These are phyloP conservation scores for Bacidia rubella DNA, from an alignment of 495 filamentous ascomycete species.

Conservation along the genomic window DNA sequence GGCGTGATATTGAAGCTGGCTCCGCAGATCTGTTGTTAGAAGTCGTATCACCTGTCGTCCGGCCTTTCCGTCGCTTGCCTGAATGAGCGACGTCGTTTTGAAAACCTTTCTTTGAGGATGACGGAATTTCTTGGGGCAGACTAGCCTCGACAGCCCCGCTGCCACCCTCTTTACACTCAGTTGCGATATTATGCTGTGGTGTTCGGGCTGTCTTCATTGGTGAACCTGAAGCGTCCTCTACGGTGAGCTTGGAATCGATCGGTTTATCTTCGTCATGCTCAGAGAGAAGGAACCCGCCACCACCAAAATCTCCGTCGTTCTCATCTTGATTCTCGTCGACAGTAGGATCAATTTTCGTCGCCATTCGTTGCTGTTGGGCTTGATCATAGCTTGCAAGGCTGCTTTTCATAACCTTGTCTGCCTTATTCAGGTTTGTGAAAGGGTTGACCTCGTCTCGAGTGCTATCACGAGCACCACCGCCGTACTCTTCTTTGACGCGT, in stretches of 20 bases:
- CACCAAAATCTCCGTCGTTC: constrained; percentile 29
- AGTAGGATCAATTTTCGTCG: constrained; percentile 36
- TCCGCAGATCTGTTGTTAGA: no score
- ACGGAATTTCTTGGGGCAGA: no score
- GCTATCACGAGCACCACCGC: constrained; percentile 28
- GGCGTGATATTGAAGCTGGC: constrained; percentile 18
- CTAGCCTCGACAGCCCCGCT: no score
- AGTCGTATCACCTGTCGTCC: no score
- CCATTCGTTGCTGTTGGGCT: constrained; percentile 31
- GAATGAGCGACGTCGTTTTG: no score
- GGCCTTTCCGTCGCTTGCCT: no score
- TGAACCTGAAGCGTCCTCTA: not conserved
- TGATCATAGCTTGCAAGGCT: not conserved
- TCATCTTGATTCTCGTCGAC: not conserved
- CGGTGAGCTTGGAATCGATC: not conserved
- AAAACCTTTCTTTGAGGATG: no score
- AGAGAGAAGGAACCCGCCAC: constrained; percentile 14
- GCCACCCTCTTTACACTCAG: no score
- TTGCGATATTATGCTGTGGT: not conserved
- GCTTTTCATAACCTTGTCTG: constrained; percentile 11
- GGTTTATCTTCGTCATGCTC: constrained; percentile 6
- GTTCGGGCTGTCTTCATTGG: not conserved
- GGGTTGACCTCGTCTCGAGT: constrained; percentile 32
- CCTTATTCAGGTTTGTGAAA: constrained; percentile 25
- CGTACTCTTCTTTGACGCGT: constrained; percentile 68